These are phyloP conservation scores for Talaromyces verruculosus DNA, from an alignment of 2,329 filamentous ascomycete genomes.

Conservation along the genomic window DNA sequence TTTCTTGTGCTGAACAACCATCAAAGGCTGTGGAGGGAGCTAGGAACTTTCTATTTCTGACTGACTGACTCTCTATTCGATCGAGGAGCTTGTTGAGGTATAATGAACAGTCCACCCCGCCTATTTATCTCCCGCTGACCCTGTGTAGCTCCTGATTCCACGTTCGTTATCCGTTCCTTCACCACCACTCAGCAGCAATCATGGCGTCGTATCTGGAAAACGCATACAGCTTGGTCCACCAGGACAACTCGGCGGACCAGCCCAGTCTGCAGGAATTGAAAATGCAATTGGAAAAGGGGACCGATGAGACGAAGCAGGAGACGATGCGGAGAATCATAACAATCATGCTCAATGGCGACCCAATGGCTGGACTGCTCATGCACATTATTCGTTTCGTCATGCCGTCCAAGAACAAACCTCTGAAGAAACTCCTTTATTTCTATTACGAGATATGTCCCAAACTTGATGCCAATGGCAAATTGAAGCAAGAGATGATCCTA, in stretches of 20 bases:
- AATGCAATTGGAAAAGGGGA: slow-evolving; percentile 90
- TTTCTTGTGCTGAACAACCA: slow-evolving; percentile 38
- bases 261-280: slow-evolving; percentile 88
- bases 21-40: slow-evolving; percentile 39
- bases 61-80: slow-evolving; percentile 28
- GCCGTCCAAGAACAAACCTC: slow-evolving; percentile 92
- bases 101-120: slow-evolving; percentile 18
- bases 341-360: slow-evolving; percentile 96
- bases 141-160: slow-evolving; percentile 32
- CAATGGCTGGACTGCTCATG: slow-evolving; percentile 94
- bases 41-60: slow-evolving; percentile 31
- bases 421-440: slow-evolving; percentile 98
- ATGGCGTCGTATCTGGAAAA: slow-evolving; percentile 96
- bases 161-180: slow-evolving; percentile 27
- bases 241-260: slow-evolving; percentile 94
- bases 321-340: slow-evolving; percentile 96
- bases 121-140: slow-evolving; percentile 33
- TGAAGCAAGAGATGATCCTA: slow-evolving; percentile 99
- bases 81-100: slow-evolving; percentile 34
- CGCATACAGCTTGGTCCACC: slow-evolving; percentile 93
- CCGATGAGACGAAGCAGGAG: slow-evolving; percentile 86
- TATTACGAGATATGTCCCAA: slow-evolving; percentile 99
- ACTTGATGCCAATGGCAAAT: slow-evolving; percentile 83
- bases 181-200: slow-evolving; percentile 43
- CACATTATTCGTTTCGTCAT: slow-evolving; percentile 99